These are phyloP conservation scores for Pseudocercospora musae DNA, from an alignment of 2,329 filamentous ascomycete species.

Conservation along the genomic window DNA sequence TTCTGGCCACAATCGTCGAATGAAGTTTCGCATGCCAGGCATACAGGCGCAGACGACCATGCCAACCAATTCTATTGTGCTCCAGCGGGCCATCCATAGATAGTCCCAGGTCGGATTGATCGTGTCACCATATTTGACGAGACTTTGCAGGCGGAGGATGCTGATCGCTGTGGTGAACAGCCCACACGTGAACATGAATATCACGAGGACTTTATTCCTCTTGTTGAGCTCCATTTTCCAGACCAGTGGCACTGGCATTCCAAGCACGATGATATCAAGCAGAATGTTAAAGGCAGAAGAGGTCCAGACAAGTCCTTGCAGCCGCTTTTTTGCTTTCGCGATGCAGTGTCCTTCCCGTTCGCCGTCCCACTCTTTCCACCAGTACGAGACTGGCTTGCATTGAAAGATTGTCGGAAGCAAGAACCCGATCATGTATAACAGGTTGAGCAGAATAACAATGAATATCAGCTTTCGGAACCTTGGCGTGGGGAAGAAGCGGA, in stretches of 20 bases:
- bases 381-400: conserved; percentile 5
- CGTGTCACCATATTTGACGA: conserved; percentile 11
- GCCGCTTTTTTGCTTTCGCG: background rate
- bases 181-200: conserved; percentile 12
- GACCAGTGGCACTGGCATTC: conserved; percentile 5
- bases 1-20: background rate
- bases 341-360: background rate
- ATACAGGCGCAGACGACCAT: conserved; percentile 11
- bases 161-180: conserved; percentile 16
- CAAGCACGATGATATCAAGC: conserved; percentile 6
- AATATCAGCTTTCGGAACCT: conserved; percentile 3
- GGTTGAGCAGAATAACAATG: conserved; percentile 2
- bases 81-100: conserved; percentile 5
- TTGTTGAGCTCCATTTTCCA: conserved; percentile 12
- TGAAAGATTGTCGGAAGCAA: conserved; percentile 6
- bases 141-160: conserved; percentile 13
- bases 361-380: conserved; percentile 6
- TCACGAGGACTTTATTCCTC: conserved; percentile 10
- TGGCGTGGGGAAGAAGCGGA: conserved; percentile 9
- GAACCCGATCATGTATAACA: conserved; percentile 5
- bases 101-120: conserved; percentile 14
- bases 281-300: conserved; percentile 9
- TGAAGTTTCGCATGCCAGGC: conserved; percentile 10
- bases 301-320: background rate
- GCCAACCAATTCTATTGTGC: background rate